phyloP scores from a whole-genome alignment of 768 basidiomycete species.

The Leucogyrophana mollusca region DNA sequence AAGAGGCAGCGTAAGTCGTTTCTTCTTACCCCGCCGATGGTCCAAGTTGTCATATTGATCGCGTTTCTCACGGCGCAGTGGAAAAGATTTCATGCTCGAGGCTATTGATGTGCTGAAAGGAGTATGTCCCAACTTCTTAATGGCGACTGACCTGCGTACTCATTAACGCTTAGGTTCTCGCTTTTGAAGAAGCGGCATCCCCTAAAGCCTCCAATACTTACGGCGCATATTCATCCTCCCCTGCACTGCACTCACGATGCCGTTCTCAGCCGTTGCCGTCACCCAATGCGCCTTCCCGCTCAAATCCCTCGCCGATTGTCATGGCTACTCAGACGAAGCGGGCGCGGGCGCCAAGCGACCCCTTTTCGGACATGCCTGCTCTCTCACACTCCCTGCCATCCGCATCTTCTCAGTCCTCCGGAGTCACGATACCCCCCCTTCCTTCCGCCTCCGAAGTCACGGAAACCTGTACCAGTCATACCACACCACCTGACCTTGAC shows the following conservation, averaged over 20 bases:
- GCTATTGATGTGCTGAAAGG: slow-evolving; percentile 90
- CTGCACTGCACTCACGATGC: slow-evolving; percentile 49
- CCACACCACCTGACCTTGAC: slow-evolving; percentile 27
- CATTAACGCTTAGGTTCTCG: slow-evolving; percentile 45
- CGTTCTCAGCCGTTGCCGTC: slow-evolving; percentile 52
- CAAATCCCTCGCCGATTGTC: slow-evolving; percentile 39
- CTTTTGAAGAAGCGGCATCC: slow-evolving; percentile 67
- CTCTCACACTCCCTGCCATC: slow-evolving; percentile 55
- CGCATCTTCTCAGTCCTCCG: slow-evolving; percentile 48
- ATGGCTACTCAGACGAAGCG: slow-evolving; percentile 56
- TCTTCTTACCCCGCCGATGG: slow-evolving; percentile 8
- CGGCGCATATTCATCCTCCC: slow-evolving; percentile 36
- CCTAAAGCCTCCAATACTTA: slow-evolving; percentile 29
- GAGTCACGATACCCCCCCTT: slow-evolving; percentile 27
- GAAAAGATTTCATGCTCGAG: slow-evolving; percentile 93
- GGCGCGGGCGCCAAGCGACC: slow-evolving; percentile 73
- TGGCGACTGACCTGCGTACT: slow-evolving; percentile 7
- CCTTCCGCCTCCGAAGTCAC: slow-evolving; percentile 31
- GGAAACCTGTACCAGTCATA: slow-evolving; percentile 43
- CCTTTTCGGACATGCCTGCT: slow-evolving; percentile 72
- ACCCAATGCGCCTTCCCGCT: slow-evolving; percentile 22
- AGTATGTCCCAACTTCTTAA: slow-evolving; percentile 43
- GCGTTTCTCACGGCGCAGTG: slow-evolving; percentile 46
- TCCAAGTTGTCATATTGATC: slow-evolving; percentile 14
- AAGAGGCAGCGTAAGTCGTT: slow-evolving; percentile 83